These are phyloP conservation scores for Fraxinus latifolia DNA, from an alignment of 305 asterid species.

Conservation along the genomic window DNA sequence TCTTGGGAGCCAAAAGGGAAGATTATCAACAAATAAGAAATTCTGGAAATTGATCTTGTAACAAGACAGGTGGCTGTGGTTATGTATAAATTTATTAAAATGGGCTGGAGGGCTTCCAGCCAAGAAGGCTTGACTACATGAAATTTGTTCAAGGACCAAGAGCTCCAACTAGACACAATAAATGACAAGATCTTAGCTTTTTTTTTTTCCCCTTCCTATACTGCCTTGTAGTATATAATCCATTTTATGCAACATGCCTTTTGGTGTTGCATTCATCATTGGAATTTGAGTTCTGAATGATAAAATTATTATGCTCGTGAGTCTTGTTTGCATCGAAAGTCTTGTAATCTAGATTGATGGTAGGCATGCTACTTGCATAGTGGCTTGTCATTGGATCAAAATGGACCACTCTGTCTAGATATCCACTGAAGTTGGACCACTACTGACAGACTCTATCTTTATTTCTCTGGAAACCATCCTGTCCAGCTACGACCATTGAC, in stretches of 20 bases:
- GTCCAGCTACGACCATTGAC: slow-evolving; percentile 34
- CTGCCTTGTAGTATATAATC: background rate
- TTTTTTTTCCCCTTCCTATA: background rate
- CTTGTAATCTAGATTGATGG: slow-evolving; percentile 9
- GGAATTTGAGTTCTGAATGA: background rate
- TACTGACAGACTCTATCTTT: slow-evolving; percentile 28
- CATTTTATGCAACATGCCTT: background rate
- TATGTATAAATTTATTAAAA: background rate
- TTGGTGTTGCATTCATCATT: background rate
- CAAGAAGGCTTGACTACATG: background rate
- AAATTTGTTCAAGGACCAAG: background rate
- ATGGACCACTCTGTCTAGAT: slow-evolving; percentile 50
- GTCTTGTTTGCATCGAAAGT: slow-evolving; percentile 11
- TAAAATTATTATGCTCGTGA: slow-evolving; percentile 9
- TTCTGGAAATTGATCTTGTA: background rate
- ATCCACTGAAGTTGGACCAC: slow-evolving; percentile 47
- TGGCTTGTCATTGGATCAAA: slow-evolving; percentile 21
- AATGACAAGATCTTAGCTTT: background rate
- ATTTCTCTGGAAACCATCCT: slow-evolving; percentile 26
- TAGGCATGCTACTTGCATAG: slow-evolving; percentile 6
- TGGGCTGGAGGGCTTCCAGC: background rate
- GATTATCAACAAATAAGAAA: background rate
- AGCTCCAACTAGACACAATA: background rate
- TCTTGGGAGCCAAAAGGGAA: background rate
- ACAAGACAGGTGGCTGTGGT: background rate